Percentiles rank a stretch among this genome's conserved stretches.
These are phyloP conservation scores for Ophiocordyceps camponoti-saundersi DNA, from an alignment of 2,329 filamentous ascomycete species.

Conservation along the genomic window DNA sequence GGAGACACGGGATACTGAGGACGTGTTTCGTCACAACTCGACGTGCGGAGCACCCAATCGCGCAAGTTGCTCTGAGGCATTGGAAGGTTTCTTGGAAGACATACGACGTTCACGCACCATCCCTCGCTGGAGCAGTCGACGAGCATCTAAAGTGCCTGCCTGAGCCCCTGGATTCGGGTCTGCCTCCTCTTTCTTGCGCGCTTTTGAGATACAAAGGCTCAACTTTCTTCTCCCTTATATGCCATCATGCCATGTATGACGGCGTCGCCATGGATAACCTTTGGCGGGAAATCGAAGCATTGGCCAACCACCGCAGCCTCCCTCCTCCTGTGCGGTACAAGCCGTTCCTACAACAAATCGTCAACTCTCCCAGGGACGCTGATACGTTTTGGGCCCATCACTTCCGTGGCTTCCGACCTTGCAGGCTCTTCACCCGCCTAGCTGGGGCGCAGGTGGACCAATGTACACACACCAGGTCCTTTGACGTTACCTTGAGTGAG, in stretches of 20 bases:
- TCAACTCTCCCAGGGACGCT: conserved; percentile 26
- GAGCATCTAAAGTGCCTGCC: conserved; percentile 22
- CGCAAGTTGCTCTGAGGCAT: conserved; percentile 50
- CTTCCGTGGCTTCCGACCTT: conserved; percentile 30
- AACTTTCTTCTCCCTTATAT: conserved; percentile 29
- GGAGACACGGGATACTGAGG: conserved; percentile 58
- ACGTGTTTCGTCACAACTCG: conserved; percentile 58
- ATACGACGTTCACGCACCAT: conserved; percentile 12
- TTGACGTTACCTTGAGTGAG: conserved; percentile 20
- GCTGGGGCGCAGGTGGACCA: conserved; percentile 10
- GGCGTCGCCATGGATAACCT: conserved; percentile 58
- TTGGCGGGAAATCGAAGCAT: conserved; percentile 50
- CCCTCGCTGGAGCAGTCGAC: conserved; percentile 19
- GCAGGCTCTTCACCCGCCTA: conserved; percentile 9
- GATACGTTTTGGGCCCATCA: conserved; percentile 50
- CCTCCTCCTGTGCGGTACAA: conserved; percentile 36
- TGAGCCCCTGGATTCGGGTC: conserved; percentile 23
- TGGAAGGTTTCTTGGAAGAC: conserved; percentile 20
- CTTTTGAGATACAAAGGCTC: conserved; percentile 16
- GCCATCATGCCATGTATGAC: conserved; percentile 78
- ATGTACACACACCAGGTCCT: conserved; percentile 10
- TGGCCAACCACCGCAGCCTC: conserved; percentile 31
- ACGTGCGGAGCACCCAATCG: conserved; percentile 42
- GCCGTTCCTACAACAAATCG: conserved; percentile 44
- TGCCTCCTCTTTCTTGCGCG: conserved; percentile 27